Evolutionary conservation across 148 eudicot genomes (phyloP).

Genomic region (Heliamphora exappendiculata): DNA sequence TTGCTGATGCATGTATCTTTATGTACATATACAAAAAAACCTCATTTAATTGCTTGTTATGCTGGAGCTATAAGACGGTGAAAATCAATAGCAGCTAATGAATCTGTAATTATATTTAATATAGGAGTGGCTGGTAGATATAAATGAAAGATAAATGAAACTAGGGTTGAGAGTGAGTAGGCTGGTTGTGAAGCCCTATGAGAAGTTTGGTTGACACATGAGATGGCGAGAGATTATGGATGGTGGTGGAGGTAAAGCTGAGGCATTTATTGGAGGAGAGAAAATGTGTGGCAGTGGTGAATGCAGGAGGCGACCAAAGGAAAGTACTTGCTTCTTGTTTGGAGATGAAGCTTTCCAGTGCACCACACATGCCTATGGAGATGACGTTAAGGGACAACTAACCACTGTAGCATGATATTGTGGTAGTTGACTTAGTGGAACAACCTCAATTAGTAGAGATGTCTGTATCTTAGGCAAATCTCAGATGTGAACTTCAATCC

Average conservation of each 20-base stretch:
- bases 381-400: not conserved
- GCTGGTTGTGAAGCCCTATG: not conserved
- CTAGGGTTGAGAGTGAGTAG: not conserved
- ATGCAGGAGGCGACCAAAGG: not conserved
- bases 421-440: not conserved
- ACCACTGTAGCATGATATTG: not conserved
- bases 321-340: not conserved
- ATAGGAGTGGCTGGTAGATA: not conserved
- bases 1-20: not conserved
- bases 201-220: not conserved
- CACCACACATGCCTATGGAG: not conserved
- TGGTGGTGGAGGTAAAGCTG: not conserved
- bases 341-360: not conserved
- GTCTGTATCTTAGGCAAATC: not conserved
- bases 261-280: not conserved
- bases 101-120: not conserved
- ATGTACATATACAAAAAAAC: not conserved
- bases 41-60: not conserved
- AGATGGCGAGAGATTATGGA: not conserved
- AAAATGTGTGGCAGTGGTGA: not conserved
- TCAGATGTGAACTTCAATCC: no score
- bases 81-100: not conserved
- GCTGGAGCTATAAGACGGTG: not conserved
- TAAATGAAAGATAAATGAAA: not conserved
- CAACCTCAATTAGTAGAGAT: not conserved